Evolutionary conservation across 805 yeast species (phyloP), one percentile per base, ranked within the genome.

Genomic region (Priceomyces carsonii): DNA sequence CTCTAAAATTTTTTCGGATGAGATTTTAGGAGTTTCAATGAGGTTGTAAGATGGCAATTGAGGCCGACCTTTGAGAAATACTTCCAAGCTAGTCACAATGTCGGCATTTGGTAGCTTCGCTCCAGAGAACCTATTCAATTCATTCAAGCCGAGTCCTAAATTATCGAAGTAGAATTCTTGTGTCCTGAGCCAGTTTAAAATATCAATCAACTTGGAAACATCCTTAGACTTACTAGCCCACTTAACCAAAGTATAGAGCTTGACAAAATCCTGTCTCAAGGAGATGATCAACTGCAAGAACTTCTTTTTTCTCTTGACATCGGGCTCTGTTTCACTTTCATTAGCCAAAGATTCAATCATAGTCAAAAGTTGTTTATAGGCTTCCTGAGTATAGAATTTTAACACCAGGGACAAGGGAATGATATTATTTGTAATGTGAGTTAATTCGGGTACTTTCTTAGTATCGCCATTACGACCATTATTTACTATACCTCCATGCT

Each of bases 31-130:
- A 8, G 64, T 59, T 10, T 75, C 69, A 4, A 82, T 59, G 43
- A 79, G 76, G 44, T 73, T 74, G 53, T 83, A 80, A 0, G 83
- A 69, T 2, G 88, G 81, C 25, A 85, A 68, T 24, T 76, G 79
- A 1, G 97, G 96, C 42, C 83, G 67, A 3, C 95, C 95, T 25
- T 76, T 69, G 26, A 80, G 76, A 36, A 90, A 67, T 0, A 93
- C 96, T 53, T 91, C 95, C 46, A 91, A 64, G 1, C 95, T 87
- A 0, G 98, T 90, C 16, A 80, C 73, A 14, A 93, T 58, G 59
- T 93, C 99, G 0, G 96, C 93, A 57, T 88, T 87, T 4, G 96
- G 95, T 35, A 91, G 63, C 51, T 95, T 90, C 0, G 99, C 98
- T 18, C 89, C 85, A 1, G 88, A 76, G n/a, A 82, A 77, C 33